Evolutionary conservation across 2,329 filamentous ascomycete species (phyloP).

Genomic region (Fusarium tjaetaba): DNA sequence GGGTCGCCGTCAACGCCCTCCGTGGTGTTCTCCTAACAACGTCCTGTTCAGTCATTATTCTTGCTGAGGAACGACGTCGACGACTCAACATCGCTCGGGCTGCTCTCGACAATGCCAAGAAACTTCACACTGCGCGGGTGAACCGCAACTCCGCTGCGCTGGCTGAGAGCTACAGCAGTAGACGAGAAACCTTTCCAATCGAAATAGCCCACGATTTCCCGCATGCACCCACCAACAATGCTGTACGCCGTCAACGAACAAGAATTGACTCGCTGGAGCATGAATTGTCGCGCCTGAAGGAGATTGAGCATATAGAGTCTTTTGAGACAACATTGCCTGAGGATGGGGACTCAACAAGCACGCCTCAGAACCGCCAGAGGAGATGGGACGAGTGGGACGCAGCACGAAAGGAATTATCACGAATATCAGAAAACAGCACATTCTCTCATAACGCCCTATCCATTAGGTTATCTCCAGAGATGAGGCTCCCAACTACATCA

Average conservation of each 20-base stretch:
- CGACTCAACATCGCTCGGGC: conserved; percentile 62
- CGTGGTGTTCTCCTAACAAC: conserved; percentile 66
- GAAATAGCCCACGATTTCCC: conserved; percentile 43
- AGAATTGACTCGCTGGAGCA: conserved; percentile 16
- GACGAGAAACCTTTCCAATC: conserved; percentile 36
- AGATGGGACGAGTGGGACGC: conserved; percentile 43
- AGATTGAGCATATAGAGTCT: conserved; percentile 1
- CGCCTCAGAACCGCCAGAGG: conserved; percentile 19
- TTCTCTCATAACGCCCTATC: conserved; percentile 32
- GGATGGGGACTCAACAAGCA: neutral
- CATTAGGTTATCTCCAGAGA: conserved; percentile 26
- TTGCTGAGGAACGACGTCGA: conserved; percentile 66
- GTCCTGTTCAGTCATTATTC: conserved; percentile 64
- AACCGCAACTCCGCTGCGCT: conserved; percentile 45
- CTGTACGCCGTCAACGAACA: conserved; percentile 44
- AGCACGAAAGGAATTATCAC: conserved; percentile 38
- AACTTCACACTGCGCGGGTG: conserved; percentile 54
- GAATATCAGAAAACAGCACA: conserved; percentile 23
- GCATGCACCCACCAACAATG: conserved; percentile 33
- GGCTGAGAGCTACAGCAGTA: conserved; percentile 39
- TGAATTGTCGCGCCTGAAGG: neutral
- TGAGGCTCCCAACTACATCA: conserved; percentile 6
- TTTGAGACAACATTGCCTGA: conserved; percentile 12
- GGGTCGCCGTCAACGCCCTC: conserved; percentile 64
- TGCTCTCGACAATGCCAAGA: conserved; percentile 63